These are phyloP conservation scores for Colletotrichum tamarilloi DNA, from an alignment of 2,329 filamentous ascomycete species.

Conservation along the genomic window DNA sequence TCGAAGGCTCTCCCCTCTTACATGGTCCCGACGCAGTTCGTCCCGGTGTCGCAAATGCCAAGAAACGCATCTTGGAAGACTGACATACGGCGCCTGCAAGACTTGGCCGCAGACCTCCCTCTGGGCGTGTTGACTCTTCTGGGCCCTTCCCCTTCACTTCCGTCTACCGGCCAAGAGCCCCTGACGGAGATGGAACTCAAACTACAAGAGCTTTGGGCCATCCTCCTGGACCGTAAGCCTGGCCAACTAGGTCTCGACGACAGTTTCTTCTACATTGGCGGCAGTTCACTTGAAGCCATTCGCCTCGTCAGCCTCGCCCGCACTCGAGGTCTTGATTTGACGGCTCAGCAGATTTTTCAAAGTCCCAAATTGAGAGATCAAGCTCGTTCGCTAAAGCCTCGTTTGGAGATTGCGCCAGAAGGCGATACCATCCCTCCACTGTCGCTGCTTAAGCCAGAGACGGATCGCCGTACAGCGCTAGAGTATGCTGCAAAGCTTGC, in stretches of 20 bases:
- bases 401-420: too few relatives aligned
- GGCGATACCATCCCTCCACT: too few relatives aligned
- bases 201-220: neutral
- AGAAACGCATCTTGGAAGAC: neutral
- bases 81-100: neutral
- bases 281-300: neutral
- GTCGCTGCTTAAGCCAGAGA: too few relatives aligned
- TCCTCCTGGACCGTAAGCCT: neutral
- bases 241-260: neutral
- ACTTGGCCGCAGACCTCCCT: neutral
- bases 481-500: neutral
- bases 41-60: neutral
- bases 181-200: neutral
- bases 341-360: neutral
- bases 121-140: neutral
- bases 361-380: neutral
- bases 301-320: neutral
- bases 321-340: neutral
- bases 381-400: neutral
- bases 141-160: too few relatives aligned
- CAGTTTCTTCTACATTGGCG: neutral
- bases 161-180: neutral
- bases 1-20: slow-evolving; percentile 6
- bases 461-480: neutral
- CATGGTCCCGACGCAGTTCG: slow-evolving; percentile 6